Conservation (phyloP, 176 grass and related monocot genomes). For the Calamus simplicifolius region DNA sequence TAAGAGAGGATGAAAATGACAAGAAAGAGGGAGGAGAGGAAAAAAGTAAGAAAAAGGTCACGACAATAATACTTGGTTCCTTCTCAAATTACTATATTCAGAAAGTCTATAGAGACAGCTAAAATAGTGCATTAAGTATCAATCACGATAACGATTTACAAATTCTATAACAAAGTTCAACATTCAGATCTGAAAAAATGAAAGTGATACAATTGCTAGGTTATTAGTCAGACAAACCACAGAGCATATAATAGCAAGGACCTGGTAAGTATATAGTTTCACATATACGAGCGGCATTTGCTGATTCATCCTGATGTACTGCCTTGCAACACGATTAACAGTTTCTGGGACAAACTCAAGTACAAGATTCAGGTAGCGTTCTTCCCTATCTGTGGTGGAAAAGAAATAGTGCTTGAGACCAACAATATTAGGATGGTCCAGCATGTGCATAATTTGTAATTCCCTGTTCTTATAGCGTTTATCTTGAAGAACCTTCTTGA, state of each 20-base stretch:
- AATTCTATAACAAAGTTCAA: too few relatives aligned
- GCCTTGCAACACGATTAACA: conserved; percentile 68
- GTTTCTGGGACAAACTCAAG: conserved; percentile 92
- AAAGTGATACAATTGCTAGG: too few relatives aligned
- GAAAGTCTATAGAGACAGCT: too few relatives aligned
- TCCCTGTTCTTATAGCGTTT: conserved; percentile 97
- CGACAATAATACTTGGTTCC: too few relatives aligned
- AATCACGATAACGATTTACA: too few relatives aligned
- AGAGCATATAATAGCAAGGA: conserved; percentile 16
- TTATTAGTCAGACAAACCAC: not conserved
- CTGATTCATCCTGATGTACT: conserved; percentile 77
- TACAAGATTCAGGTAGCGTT: conserved; percentile 91
- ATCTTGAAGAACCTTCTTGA: conserved; percentile 98
- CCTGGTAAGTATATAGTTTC: conserved; percentile 91
- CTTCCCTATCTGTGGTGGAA: conserved; percentile 73
- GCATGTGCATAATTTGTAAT: conserved; percentile 94
- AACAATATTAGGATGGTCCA: conserved; percentile 95
- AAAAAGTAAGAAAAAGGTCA: too few relatives aligned
- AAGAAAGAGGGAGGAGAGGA: too few relatives aligned
- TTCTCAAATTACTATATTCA: too few relatives aligned
- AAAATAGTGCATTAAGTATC: too few relatives aligned
- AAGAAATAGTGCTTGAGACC: conserved; percentile 94
- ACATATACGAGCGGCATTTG: conserved; percentile 89
- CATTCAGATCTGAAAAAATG: too few relatives aligned
- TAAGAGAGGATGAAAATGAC: too few relatives aligned